Percentiles rank a stretch among this genome's conserved stretches.
Conservation (phyloP, 2,329 filamentous ascomycete species). For the Colletotrichum euphorbiae region DNA sequence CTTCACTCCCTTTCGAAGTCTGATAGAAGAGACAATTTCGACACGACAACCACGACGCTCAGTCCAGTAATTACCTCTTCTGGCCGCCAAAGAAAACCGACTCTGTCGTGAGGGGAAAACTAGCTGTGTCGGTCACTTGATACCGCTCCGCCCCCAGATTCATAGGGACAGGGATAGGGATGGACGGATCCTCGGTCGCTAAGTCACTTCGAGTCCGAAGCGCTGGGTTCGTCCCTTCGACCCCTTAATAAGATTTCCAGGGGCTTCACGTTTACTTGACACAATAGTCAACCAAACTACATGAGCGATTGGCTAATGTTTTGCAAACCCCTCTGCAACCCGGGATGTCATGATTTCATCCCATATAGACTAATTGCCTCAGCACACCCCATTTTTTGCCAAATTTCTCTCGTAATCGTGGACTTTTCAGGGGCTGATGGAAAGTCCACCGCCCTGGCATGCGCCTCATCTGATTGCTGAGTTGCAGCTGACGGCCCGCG, state of each 20-base stretch:
- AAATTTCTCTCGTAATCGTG: constrained; percentile 19
- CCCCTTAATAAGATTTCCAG: constrained; percentile 30
- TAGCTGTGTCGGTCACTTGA: too few relatives aligned
- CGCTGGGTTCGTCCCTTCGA: constrained; percentile 17
- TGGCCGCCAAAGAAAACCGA: neutral
- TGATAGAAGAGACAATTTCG: too few relatives aligned
- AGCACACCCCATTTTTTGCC: too few relatives aligned
- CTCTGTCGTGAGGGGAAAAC: neutral
- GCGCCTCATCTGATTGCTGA: constrained; percentile 18
- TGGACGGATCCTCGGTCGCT: too few relatives aligned
- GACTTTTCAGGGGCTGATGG: constrained; percentile 12
- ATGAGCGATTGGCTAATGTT: constrained; percentile 8
- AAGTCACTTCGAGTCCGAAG: neutral
- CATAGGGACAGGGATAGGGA: too few relatives aligned
- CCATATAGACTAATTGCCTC: too few relatives aligned
- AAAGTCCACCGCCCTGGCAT: neutral
- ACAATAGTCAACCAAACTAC: constrained; percentile 18
- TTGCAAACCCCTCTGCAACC: too few relatives aligned
- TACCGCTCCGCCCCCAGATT: too few relatives aligned
- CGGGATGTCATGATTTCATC: too few relatives aligned
- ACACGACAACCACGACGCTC: neutral
- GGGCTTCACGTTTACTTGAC: constrained; percentile 19
- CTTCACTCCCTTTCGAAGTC: too few relatives aligned
- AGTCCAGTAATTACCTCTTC: constrained; percentile 4
- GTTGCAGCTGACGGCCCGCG: constrained; percentile 11